Evolutionary conservation across 805 yeast species (phyloP), one percentile per base, ranked within the genome.

Genomic region (Metschnikowia hibisci): DNA sequence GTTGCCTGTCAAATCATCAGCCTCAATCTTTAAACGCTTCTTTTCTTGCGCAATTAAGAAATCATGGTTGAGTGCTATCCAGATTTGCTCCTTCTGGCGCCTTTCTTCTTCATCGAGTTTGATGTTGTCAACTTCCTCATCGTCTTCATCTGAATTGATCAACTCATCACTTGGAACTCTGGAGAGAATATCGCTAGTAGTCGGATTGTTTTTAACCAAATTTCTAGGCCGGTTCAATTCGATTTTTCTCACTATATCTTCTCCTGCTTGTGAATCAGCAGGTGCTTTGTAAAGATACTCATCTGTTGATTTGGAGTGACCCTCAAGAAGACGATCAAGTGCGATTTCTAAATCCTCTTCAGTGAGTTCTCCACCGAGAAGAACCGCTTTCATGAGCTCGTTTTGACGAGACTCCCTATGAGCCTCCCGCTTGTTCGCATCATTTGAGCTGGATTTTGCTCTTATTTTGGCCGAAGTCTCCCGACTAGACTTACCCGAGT

Each of bases 51-150:
- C 93, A 7, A 87, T 60, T 43, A 93, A 66, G 58, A 79, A 93
- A 23, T 90, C 98, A 46, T 85, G 86, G 62, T 95, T 90, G 31
- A 87, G 72, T 2, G 93, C 90, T 42, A 85, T 81, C 98, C 99
- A 93, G 3, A 90, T 78, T 46, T 84, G 74, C 52, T 88, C 90
- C 61, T 91, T 93, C 50, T 83, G 60, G 44, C 67, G 73, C 9
- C 82, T 74, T 48, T 90, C 96, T 39, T 82, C 88, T 42, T 76
- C 81, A 2, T 77, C 73, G 37, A 93, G 69, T 33, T 87, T 57
- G 27, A 81, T 72, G 0, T 68, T 65, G 4, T 78, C 80, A 10
- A 87, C 70, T 52, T 88, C 96, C 11, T 81, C 91, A 57, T 89
- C 97, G 52, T 87, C 95, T 54, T 88, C 96, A 37, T 60, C 63